Conservation (phyloP, 2,329 filamentous ascomycete species). For the Phialocephala subalpina region DNA sequence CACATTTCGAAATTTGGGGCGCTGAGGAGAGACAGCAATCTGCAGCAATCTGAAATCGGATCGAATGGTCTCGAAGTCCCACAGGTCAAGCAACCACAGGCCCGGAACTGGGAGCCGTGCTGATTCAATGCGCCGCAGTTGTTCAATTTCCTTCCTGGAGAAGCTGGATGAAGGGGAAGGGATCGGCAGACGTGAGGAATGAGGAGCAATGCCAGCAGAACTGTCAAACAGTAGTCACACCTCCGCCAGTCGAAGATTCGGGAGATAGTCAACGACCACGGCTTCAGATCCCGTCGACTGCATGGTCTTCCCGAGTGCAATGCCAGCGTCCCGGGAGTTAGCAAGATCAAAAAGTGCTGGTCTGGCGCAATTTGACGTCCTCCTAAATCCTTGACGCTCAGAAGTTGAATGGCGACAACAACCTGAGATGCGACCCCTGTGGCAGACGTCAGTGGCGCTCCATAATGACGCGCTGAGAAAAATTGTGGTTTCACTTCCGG, state of each 20-base stretch:
- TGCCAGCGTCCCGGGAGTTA: background rate
- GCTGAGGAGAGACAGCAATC: background rate
- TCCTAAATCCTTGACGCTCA: background rate
- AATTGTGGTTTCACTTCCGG: background rate
- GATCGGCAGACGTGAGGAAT: background rate
- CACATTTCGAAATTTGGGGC: background rate
- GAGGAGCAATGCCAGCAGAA: background rate
- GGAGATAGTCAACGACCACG: background rate
- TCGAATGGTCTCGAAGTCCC: background rate
- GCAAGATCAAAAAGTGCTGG: background rate
- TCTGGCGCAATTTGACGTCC: background rate
- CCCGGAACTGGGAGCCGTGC: constrained; percentile 3
- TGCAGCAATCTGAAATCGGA: background rate
- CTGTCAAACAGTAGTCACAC: background rate
- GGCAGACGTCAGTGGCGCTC: constrained; percentile 3
- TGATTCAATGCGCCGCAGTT: background rate
- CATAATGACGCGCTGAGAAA: background rate
- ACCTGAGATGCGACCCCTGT: constrained; percentile 1
- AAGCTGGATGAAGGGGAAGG: background rate
- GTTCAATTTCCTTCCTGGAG: background rate
- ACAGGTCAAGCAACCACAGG: background rate
- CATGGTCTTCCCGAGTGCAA: background rate
- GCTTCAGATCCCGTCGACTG: background rate
- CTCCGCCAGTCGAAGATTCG: background rate
- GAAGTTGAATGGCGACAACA: constrained; percentile 1